Evolutionary conservation across 2,329 filamentous ascomycete genomes (phyloP).

Genomic region (Aspergillus ochraceus): DNA sequence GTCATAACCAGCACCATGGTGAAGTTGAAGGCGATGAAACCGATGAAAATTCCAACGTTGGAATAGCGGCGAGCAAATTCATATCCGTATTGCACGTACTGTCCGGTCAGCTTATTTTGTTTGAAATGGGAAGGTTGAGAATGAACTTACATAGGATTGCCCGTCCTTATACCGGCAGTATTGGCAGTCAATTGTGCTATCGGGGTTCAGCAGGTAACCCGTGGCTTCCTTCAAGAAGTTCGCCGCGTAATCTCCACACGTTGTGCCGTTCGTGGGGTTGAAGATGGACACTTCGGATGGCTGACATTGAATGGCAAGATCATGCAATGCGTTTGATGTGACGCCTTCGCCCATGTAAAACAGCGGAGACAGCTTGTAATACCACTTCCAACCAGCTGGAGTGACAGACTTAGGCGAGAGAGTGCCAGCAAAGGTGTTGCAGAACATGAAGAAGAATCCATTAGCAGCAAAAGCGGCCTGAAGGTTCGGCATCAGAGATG

Average conservation of each 20-base stretch:
- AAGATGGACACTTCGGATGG: conserved; percentile 2
- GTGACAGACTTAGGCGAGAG: conserved; percentile 75
- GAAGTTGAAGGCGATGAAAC: conserved; percentile 74
- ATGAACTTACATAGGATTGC: conserved; percentile 6
- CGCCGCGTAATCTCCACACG: conserved; percentile 1
- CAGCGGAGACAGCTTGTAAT: conserved; percentile 80
- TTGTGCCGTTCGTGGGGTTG: neutral
- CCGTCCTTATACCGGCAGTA: conserved; percentile 7
- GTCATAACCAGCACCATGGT: conserved; percentile 54
- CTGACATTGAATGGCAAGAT: conserved; percentile 59
- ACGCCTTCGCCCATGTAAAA: conserved; percentile 75
- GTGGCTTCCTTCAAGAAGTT: neutral
- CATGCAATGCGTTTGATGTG: conserved; percentile 71
- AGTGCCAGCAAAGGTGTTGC: conserved; percentile 80
- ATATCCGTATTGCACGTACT: conserved; percentile 74
- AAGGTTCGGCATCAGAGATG: conserved; percentile 71
- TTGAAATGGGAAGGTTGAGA: neutral
- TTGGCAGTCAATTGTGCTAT: neutral
- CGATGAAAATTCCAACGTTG: conserved; percentile 72
- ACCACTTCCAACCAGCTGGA: conserved; percentile 74
- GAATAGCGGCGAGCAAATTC: conserved; percentile 69
- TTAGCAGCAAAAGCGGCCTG: conserved; percentile 78
- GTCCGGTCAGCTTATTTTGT: conserved; percentile 38
- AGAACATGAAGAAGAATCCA: conserved; percentile 76
- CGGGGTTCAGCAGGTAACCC: conserved; percentile 1